Percentiles rank a stretch among this genome's conserved stretches.
phyloP scores from a whole-genome alignment of 2,329 filamentous ascomycete genomes.

The Aspergillus piperis region DNA sequence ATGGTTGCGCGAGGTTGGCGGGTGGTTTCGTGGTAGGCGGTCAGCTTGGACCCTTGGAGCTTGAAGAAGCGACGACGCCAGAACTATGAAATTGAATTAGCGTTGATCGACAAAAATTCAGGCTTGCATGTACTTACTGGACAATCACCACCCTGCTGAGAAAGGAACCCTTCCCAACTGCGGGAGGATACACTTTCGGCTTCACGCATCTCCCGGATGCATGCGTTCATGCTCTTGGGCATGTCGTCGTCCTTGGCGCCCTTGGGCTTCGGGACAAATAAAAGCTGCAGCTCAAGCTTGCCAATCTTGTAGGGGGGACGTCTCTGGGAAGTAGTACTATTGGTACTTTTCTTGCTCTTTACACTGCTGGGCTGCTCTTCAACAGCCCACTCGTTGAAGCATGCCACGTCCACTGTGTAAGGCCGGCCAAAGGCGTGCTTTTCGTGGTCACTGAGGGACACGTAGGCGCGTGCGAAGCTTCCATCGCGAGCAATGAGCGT shows the following conservation, averaged over 20 bases:
- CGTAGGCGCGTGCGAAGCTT: slow-evolving; percentile 90
- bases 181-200: slow-evolving; percentile 78
- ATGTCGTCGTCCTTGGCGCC: slow-evolving; percentile 88
- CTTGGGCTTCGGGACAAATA: slow-evolving; percentile 93
- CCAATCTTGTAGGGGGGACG: slow-evolving; percentile 94
- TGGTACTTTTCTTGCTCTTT: slow-evolving; percentile 83
- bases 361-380: slow-evolving; percentile 84
- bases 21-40: slow-evolving; percentile 93
- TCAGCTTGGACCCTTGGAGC: slow-evolving; percentile 84
- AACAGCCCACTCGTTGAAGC: slow-evolving; percentile 98
- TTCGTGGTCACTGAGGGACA: slow-evolving; percentile 92
- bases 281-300: slow-evolving; percentile 87
- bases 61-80: slow-evolving; percentile 99
- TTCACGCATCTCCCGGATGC: slow-evolving; percentile 87
- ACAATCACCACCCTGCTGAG: slow-evolving; percentile 96
- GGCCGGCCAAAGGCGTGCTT: slow-evolving; percentile 83
- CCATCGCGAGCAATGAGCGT: slow-evolving; percentile 87
- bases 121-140: slow-evolving; percentile 66
- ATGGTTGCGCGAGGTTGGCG: slow-evolving; percentile 95
- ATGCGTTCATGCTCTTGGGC: slow-evolving; percentile 99
- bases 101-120: background rate
- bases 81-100: slow-evolving; percentile 59
- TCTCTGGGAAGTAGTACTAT: slow-evolving; percentile 59
- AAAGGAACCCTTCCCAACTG: slow-evolving; percentile 84
- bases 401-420: slow-evolving; percentile 83